Conservation (phyloP, 2,329 filamentous ascomycete species). For the Gnomoniopsis sp. region DNA sequence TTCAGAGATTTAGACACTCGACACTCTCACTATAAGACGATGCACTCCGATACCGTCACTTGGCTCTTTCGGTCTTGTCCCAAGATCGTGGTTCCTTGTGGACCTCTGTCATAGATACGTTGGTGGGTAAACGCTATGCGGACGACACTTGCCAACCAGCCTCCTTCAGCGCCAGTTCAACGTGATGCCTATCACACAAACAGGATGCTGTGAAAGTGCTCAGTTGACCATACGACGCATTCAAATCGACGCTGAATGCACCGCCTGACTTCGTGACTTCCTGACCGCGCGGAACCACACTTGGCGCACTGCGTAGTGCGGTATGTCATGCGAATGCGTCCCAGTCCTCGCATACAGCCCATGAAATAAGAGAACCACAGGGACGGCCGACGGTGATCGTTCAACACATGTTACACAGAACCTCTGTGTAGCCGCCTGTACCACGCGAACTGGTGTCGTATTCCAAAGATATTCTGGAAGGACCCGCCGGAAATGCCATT, state of each 20-base stretch:
- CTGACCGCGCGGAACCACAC: not conserved
- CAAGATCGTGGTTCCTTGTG: not conserved
- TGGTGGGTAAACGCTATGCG: not conserved
- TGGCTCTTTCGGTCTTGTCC: not conserved
- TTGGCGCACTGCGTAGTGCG: not conserved
- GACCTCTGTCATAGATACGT: not conserved
- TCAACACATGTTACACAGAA: conserved; percentile 6
- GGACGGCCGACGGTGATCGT: not conserved
- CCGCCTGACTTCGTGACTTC: not conserved
- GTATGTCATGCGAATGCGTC: not conserved
- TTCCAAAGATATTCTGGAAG: not conserved
- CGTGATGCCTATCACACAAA: not conserved
- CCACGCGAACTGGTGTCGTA: not conserved
- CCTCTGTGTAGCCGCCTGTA: conserved; percentile 4
- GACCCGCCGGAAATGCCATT: not conserved
- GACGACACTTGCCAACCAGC: not conserved
- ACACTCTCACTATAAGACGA: not conserved
- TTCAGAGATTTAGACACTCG: too few species aligned
- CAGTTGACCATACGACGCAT: not conserved
- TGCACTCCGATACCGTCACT: not conserved
- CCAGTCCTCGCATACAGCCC: not conserved
- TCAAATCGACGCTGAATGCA: not conserved
- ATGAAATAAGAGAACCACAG: not conserved
- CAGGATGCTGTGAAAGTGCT: not conserved
- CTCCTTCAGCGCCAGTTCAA: not conserved